Base-by-base conservation (phyloP, 495 filamentous ascomycete genomes). In the Penicillium bialowiezense region DNA sequence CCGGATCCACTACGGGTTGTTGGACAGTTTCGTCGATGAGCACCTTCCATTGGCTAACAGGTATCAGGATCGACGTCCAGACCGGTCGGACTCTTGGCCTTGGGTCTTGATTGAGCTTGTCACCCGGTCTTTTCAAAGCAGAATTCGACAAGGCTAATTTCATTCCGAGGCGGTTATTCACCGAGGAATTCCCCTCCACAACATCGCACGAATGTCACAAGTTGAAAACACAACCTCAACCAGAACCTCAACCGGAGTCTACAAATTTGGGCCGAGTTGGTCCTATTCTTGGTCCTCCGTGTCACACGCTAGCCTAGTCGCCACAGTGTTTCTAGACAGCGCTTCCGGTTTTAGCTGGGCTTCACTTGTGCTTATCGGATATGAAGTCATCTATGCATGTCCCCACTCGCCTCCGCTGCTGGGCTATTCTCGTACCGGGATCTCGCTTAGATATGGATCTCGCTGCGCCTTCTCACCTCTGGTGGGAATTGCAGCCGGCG, bases 1-100 rank as follows among this genome's bases (percentile, higher is more conserved):
- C 34, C 12, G 39, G 39, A 36, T 48, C 53, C 39, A 58, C 55
- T 20, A 45, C 23, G n/a, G n/a, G n/a, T n/a, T n/a, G n/a, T n/a
- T n/a, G 53, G 41, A 48, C 48, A 47, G 37, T 56, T 38, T 52
- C 43, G 29, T 32, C 52, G 46, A 37, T 26, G 34, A 19, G 20
- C 10, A 18, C 17, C 5, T 13, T 3, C 40, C 7, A 42, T 57
- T 56, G 57, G 53, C 28, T 26, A 9, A 37, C 42, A 15, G 37
- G 38, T 21, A 35, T 48, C 38, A 44, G 1, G 47, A 57, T 57
- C 47, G 46, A 51, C 57, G 3, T 13, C 9, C 10, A 17, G 21
- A 41, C 46, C 20, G 29, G 38, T 29, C n/a, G 19, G 10, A 21
- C 26, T n/a, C 37, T 29, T 24, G 38, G 34, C 26, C 13, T 35